These are phyloP conservation scores for Penicillium aurantiogriseum DNA, from an alignment of 2,329 filamentous ascomycete genomes.

Conservation along the genomic window DNA sequence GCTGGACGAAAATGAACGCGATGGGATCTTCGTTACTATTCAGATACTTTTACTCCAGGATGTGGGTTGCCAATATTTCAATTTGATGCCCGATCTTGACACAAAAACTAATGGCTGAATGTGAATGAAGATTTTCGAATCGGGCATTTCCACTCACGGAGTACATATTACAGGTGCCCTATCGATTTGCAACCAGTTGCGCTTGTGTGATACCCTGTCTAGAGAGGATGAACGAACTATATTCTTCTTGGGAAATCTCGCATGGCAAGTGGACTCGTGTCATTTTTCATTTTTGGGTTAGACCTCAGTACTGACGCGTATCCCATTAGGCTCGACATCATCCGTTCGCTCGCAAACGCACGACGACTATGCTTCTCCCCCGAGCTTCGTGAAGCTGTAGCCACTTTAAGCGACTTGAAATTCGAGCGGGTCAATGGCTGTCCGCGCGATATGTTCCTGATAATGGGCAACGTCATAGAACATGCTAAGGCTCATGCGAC, in stretches of 20 bases:
- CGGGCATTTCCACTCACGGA: constrained; percentile 32
- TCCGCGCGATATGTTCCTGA: constrained; percentile 30
- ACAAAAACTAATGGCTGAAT: not conserved
- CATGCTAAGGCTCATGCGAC: constrained; percentile 27
- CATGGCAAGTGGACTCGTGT: constrained; percentile 19
- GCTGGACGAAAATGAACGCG: constrained; percentile 27
- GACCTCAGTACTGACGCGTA: not conserved
- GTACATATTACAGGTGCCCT: constrained; percentile 35
- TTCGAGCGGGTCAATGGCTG: constrained; percentile 35
- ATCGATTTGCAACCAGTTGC: constrained; percentile 32
- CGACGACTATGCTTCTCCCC: constrained; percentile 30
- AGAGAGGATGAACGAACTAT: constrained; percentile 27
- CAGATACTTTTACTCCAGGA: constrained; percentile 34
- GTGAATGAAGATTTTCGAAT: constrained; percentile 29
- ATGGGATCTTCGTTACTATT: constrained; percentile 31
- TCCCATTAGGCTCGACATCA: constrained; percentile 30
- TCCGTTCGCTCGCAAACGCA: constrained; percentile 29
- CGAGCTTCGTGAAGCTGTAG: constrained; percentile 26
- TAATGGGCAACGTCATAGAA: constrained; percentile 30
- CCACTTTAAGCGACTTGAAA: constrained; percentile 23
- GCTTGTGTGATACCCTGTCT: constrained; percentile 24
- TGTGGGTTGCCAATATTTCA: constrained; percentile 16
- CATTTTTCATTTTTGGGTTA: not conserved
- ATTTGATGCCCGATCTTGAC: not conserved
- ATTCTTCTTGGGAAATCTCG: constrained; percentile 33